phyloP scores from a whole-genome alignment of 2,329 filamentous ascomycete species.

The Monilinia vaccinii-corymbosi region DNA sequence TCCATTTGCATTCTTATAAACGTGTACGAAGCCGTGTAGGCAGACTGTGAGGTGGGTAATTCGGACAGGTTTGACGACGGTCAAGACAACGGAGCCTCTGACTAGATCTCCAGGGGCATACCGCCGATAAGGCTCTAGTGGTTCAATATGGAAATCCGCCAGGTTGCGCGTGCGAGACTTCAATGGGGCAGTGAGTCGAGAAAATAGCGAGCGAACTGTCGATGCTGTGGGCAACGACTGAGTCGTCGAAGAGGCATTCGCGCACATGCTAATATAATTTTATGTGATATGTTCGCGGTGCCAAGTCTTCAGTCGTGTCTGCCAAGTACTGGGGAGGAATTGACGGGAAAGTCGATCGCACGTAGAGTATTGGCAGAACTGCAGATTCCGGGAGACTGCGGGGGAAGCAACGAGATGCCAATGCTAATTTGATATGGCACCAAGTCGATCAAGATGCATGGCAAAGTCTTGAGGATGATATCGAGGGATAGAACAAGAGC shows the following conservation, averaged over 20 bases:
- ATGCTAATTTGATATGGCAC: constrained; percentile 5
- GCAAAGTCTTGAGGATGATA: not conserved
- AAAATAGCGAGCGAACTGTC: constrained; percentile 26
- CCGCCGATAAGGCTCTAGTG: constrained; percentile 68
- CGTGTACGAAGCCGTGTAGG: constrained; percentile 70
- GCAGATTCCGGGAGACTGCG: constrained; percentile 3
- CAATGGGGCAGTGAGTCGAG: constrained; percentile 38
- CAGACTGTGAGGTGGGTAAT: constrained; percentile 74
- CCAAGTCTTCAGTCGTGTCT: constrained; percentile 15
- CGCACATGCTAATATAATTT: constrained; percentile 26
- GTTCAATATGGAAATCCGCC: constrained; percentile 68
- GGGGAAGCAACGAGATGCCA: constrained; percentile 4
- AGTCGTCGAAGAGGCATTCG: constrained; percentile 24
- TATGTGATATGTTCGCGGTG: constrained; percentile 15
- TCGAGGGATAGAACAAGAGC: no score
- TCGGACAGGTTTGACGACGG: constrained; percentile 62
- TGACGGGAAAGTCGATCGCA: constrained; percentile 8
- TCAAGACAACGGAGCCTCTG: constrained; percentile 60
- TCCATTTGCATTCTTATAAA: constrained; percentile 59
- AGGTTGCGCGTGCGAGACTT: constrained; percentile 49
- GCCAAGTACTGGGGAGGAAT: constrained; percentile 21
- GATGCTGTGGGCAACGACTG: constrained; percentile 19
- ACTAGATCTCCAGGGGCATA: constrained; percentile 70
- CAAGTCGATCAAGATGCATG: constrained; percentile 4
- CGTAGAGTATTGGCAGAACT: constrained; percentile 5